Evolutionary conservation across 495 filamentous ascomycete species (phyloP).

Genomic region (Penicillium flavigenum): DNA sequence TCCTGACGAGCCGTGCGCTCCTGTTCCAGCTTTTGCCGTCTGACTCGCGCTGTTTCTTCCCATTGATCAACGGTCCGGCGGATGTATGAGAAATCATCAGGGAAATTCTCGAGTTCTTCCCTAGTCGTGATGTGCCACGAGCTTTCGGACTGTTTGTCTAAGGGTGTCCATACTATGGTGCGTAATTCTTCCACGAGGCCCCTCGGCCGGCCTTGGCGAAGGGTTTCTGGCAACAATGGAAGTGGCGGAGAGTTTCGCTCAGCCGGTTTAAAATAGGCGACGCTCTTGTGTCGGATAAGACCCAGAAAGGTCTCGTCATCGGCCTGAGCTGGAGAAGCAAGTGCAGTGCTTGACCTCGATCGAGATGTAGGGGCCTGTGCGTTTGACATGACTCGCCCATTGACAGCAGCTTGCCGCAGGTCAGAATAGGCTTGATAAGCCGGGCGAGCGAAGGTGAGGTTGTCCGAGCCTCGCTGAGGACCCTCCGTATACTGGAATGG

Average conservation of each 20-base stretch:
- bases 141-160: constrained; percentile 38
- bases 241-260: constrained; percentile 26
- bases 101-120: constrained; percentile 33
- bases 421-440: constrained; percentile 50
- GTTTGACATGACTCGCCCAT: constrained; percentile 46
- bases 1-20: constrained; percentile 53
- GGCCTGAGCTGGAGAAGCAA: constrained; percentile 20
- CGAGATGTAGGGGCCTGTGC: constrained; percentile 20
- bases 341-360: constrained; percentile 20
- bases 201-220: constrained; percentile 27
- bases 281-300: constrained; percentile 47
- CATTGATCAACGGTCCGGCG: constrained; percentile 42
- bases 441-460: constrained; percentile 38
- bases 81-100: constrained; percentile 54
- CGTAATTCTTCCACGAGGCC: constrained; percentile 37
- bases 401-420: constrained; percentile 45
- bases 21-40: constrained; percentile 45
- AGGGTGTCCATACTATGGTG: constrained; percentile 35
- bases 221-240: constrained; percentile 33
- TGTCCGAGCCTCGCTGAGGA: constrained; percentile 47
- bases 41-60: constrained; percentile 45
- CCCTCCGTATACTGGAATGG: constrained; percentile 50
- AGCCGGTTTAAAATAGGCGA: constrained; percentile 31
- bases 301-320: constrained; percentile 49
- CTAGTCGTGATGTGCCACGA: constrained; percentile 37